These are phyloP conservation scores for Termitomyces sp. DNA, from an alignment of 768 basidiomycete genomes.

Conservation along the genomic window DNA sequence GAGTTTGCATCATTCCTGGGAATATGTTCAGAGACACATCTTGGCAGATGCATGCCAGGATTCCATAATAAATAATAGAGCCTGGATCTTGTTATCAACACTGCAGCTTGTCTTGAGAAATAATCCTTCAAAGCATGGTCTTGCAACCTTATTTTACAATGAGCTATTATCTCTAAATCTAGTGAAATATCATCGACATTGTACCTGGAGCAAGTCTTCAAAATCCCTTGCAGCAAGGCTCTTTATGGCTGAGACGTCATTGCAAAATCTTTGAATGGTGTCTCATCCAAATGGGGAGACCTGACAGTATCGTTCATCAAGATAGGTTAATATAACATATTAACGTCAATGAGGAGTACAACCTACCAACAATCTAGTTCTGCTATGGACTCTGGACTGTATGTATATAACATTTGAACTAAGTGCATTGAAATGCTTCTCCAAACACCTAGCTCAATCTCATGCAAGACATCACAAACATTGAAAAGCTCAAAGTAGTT, in stretches of 20 bases:
- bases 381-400: too few relatives aligned
- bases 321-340: too few relatives aligned
- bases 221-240: constrained; percentile 24
- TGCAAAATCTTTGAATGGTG: constrained; percentile 20
- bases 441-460: constrained; percentile 20
- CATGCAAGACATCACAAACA: constrained; percentile 22
- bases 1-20: background rate
- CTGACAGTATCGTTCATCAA: too few relatives aligned
- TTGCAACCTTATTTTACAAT: too few relatives aligned
- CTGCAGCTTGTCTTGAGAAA: constrained; percentile 6
- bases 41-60: constrained; percentile 25
- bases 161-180: too few relatives aligned
- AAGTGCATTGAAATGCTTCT: too few relatives aligned
- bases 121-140: constrained; percentile 12
- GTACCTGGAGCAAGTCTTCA: constrained; percentile 29
- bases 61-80: constrained; percentile 15
- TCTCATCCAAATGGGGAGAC: constrained; percentile 10
- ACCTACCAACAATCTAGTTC: too few relatives aligned
- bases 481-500: too few relatives aligned
- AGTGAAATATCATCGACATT: too few relatives aligned
- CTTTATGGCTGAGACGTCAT: constrained; percentile 19
- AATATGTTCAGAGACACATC: constrained; percentile 9
- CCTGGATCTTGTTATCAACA: constrained; percentile 10
- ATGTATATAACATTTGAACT: too few relatives aligned
- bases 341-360: too few relatives aligned